A percentile compares a stretch with the other conserved stretches of the same genome.
Conservation (phyloP, 805 yeast genomes). For the Yarrowia phangngaensis region DNA sequence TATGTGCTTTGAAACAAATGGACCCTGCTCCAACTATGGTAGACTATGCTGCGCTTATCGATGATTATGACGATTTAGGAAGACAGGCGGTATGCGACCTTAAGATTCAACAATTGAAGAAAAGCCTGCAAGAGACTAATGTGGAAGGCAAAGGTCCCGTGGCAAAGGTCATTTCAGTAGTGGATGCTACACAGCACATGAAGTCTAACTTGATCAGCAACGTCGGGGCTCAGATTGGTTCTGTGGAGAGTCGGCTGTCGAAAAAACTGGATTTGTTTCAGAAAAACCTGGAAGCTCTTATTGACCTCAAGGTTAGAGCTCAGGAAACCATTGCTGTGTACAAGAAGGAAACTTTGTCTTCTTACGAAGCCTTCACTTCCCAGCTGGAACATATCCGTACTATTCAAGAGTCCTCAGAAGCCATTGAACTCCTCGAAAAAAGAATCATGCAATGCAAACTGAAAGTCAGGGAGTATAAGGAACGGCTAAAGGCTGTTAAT, state of each 20-base stretch:
- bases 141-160: conserved; percentile 1
- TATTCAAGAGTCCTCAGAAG: conserved; percentile 33
- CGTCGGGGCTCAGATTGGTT: conserved; percentile 24
- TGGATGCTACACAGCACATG: conserved; percentile 20
- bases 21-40: conserved; percentile 11
- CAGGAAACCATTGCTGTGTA: conserved; percentile 31
- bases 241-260: conserved; percentile 23
- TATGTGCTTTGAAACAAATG: not conserved
- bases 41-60: conserved; percentile 15
- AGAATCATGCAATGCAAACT: conserved; percentile 32
- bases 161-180: conserved; percentile 10
- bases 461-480: conserved; percentile 33
- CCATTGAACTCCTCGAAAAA: conserved; percentile 32
- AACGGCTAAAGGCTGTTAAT: conserved; percentile 33
- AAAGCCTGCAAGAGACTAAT: not conserved
- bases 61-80: conserved; percentile 6
- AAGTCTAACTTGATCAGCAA: conserved; percentile 17
- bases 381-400: conserved; percentile 32
- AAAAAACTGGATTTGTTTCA: conserved; percentile 31
- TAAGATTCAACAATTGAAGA: conserved; percentile 7
- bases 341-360: conserved; percentile 29
- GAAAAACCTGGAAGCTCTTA: conserved; percentile 33
- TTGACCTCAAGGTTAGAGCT: conserved; percentile 32
- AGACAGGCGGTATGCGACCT: not conserved
- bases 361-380: conserved; percentile 31